Conservation (phyloP, 2,329 filamentous ascomycete genomes). For the Hypoxylon sp. region DNA sequence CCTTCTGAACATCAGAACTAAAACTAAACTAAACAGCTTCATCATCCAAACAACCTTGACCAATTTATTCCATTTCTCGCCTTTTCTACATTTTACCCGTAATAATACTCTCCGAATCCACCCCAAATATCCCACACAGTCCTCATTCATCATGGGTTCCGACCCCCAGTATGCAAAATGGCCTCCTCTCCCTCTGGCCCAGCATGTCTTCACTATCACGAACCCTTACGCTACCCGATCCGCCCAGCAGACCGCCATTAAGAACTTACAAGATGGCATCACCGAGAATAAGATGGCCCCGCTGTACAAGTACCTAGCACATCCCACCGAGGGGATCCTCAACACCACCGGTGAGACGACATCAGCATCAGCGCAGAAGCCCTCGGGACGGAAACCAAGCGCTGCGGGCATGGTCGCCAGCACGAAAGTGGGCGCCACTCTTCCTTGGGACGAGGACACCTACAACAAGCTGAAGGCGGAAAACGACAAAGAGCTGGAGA, state of each 20-base stretch:
- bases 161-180: conserved; percentile 89
- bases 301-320: conserved; percentile 84
- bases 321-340: conserved; percentile 82
- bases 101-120: background rate
- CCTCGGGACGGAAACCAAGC: conserved; percentile 73
- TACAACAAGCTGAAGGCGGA: conserved; percentile 81
- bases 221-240: conserved; percentile 75
- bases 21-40: conserved; percentile 9
- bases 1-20: too few relatives aligned
- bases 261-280: conserved; percentile 83
- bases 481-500: conserved; percentile 80
- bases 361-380: conserved; percentile 60
- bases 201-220: conserved; percentile 87
- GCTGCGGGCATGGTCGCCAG: conserved; percentile 79
- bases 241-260: conserved; percentile 74
- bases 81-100: background rate
- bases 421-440: conserved; percentile 70
- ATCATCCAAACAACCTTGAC: conserved; percentile 10
- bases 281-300: conserved; percentile 86
- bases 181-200: conserved; percentile 80
- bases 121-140: background rate
- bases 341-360: conserved; percentile 76
- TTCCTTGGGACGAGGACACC: conserved; percentile 90
- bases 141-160: conserved; percentile 68
- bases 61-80: background rate